Conservation (phyloP, 768 basidiomycete genomes). For the Hebeloma cylindrosporum region DNA sequence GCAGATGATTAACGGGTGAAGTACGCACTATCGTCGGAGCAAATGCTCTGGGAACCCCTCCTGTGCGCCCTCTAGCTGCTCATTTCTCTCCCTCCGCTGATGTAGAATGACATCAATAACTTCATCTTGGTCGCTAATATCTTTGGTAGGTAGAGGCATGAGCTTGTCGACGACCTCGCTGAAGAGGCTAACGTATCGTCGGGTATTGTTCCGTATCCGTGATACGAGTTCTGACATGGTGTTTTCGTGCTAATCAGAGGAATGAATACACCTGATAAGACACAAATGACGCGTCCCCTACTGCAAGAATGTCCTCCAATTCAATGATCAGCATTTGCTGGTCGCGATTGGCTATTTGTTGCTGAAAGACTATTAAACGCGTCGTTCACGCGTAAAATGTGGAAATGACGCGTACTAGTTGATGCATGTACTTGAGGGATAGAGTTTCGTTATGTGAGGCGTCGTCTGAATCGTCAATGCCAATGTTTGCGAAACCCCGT, state of each 20-base stretch:
- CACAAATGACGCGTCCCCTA: conserved; percentile 26
- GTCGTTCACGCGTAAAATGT: conserved; percentile 30
- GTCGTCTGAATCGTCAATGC: conserved; percentile 53
- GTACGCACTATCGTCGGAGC: conserved; percentile 89
- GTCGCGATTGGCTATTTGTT: conserved; percentile 91
- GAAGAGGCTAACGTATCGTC: conserved; percentile 89
- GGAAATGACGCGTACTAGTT: conserved; percentile 59
- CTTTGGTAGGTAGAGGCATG: conserved; percentile 85
- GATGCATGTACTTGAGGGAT: conserved; percentile 76
- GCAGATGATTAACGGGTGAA: not conserved
- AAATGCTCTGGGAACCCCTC: conserved; percentile 89
- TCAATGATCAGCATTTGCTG: conserved; percentile 88
- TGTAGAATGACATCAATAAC: conserved; percentile 97
- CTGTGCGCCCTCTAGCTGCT: conserved; percentile 69
- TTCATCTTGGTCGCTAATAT: conserved; percentile 88
- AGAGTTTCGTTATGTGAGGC: conserved; percentile 33
- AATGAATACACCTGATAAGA: conserved; percentile 11
- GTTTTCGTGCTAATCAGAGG: conserved; percentile 64
- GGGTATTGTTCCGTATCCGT: conserved; percentile 80
- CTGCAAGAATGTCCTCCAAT: conserved; percentile 82
- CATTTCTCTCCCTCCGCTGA: conserved; percentile 88
- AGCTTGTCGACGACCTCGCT: conserved; percentile 87
- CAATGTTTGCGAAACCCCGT: conserved; percentile 67
- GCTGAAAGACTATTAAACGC: conserved; percentile 46
- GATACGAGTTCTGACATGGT: conserved; percentile 71